These are phyloP conservation scores for Verticillium nubilum DNA, from an alignment of 2,329 filamentous ascomycete species.

Conservation along the genomic window DNA sequence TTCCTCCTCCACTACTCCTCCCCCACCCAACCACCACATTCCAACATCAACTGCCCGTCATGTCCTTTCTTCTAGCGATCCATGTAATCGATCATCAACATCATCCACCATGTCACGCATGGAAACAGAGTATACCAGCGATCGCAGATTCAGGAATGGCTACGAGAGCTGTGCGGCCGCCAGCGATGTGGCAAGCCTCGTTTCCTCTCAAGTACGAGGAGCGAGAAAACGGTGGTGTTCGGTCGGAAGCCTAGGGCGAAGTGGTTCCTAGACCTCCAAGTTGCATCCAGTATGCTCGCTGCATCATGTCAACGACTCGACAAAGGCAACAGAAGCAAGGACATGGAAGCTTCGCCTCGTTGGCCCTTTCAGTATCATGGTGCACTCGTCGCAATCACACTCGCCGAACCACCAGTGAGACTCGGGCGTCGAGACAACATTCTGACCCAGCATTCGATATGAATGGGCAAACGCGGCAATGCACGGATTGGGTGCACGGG, in stretches of 20 bases:
- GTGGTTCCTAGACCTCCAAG: no score
- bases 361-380: not conserved
- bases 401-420: not conserved
- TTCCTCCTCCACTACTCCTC: not conserved
- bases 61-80: no score
- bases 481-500: not conserved
- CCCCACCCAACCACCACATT: not conserved
- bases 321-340: not conserved
- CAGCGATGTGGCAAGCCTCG: no score
- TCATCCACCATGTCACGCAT: no score
- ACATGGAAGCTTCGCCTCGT: not conserved
- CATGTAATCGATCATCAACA: no score
- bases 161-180: no score
- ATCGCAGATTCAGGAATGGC: no score
- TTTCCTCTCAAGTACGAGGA: no score
- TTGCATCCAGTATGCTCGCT: no score
- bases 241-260: no score
- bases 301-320: not conserved
- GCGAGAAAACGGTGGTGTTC: no score
- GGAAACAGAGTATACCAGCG: no score
- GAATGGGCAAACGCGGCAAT: not conserved
- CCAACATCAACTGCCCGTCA: not conserved
- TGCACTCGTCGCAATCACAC: not conserved
- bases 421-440: not conserved
- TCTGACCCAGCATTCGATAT: not conserved